Base-by-base conservation (phyloP, 257 asterid species). In the Verbascum thapsus region DNA sequence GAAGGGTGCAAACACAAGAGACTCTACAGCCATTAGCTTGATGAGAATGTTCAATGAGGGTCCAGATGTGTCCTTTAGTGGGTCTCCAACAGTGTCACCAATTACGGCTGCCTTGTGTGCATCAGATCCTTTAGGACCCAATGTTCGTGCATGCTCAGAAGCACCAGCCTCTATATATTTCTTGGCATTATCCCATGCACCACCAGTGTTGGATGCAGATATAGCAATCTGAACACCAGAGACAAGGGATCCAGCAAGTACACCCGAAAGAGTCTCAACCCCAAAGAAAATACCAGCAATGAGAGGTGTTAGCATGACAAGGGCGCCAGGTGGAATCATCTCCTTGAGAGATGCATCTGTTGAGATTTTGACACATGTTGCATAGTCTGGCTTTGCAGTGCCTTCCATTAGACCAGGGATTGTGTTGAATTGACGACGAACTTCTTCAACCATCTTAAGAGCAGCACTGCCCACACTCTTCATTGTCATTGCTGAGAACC, bases 141-240 rank as follows among this genome's bases (percentile, higher is more conserved):
- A 90, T 7, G 48, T 66, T 10, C 68, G 74, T 5, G 96, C 96
- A 50, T 87, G 94, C 35, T 79, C 87, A 13, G 96, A 87, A n/a
- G 81, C 88, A 18, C 90, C 95, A 26, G 95, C 95, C 95, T 84
- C 95, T 0, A 87, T 87, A 39, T 87, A 87, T 78, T 85, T 87
- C 83, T 87, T 87, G 74, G 95, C 94, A 4, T 85, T 87, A 61
- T 87, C 95, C 95, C 95, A 87, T n/a, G 95, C 95, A 75, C 95
- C 95, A 45, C 95, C 95, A 0, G 95, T 87, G 76, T 87, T 87
- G 40, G 94, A 85, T 53, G 94, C 95, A 55, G 95, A 87, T 49
- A 87, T 87, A 1, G 94, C 95, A 45, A 85, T 82, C 95, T 87
- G 95, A 20, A 87, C 92, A 16, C 95, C 92, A 7, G 95, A 87